Conservation (phyloP, 257 asterid species). For the Parsonsia alboflavescens region DNA sequence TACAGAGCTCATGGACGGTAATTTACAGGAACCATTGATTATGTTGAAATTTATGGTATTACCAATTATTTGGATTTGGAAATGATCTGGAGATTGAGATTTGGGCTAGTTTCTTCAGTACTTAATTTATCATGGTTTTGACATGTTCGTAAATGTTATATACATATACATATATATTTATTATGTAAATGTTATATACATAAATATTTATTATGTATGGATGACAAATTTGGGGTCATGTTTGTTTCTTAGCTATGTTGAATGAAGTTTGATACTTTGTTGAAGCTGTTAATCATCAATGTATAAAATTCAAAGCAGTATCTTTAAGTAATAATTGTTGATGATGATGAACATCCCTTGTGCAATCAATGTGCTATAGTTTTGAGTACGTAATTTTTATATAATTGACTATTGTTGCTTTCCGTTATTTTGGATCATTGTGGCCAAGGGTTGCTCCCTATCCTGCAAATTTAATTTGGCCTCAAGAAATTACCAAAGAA, state of each 20-base stretch:
- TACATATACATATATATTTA: too few relatives aligned
- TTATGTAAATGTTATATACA: too few relatives aligned
- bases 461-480: background rate
- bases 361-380: background rate
- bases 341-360: background rate
- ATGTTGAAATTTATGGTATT: background rate
- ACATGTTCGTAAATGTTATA: background rate
- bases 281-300: background rate
- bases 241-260: too few relatives aligned
- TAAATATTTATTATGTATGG: too few relatives aligned
- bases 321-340: background rate
- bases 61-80: background rate
- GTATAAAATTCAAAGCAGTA: background rate
- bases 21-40: conserved; percentile 2
- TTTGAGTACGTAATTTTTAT: background rate
- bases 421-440: background rate
- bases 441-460: background rate
- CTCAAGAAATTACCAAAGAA: background rate
- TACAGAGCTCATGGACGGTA: conserved; percentile 37
- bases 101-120: background rate
- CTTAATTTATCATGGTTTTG: background rate
- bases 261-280: background rate
- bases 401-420: background rate
- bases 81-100: background rate
- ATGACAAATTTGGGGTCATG: too few relatives aligned